Percentiles rank a stretch among this genome's conserved stretches.
phyloP scores from a whole-genome alignment of 768 basidiomycete genomes.

The Trametopsis cervina region DNA sequence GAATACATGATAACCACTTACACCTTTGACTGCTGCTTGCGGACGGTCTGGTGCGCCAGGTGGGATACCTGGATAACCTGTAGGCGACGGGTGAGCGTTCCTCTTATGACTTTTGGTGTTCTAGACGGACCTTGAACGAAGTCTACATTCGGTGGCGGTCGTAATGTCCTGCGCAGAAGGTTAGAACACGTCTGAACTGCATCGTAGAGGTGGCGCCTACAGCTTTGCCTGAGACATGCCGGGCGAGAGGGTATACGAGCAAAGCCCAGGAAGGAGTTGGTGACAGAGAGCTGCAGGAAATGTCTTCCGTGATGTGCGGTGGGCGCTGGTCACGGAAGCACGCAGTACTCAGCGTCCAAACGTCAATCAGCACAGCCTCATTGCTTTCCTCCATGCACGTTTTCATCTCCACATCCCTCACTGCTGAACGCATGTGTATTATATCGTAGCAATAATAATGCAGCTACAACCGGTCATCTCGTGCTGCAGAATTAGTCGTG shows the following conservation, averaged over 20 bases:
- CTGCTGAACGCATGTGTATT: no score
- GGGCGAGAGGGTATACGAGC: conserved; percentile 12
- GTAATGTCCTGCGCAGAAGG: conserved; percentile 51
- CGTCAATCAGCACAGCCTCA: not conserved
- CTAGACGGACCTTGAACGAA: conserved; percentile 66
- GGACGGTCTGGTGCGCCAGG: conserved; percentile 69
- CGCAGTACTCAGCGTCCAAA: not conserved
- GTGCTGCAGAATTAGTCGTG: no score
- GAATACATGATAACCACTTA: conserved; percentile 34
- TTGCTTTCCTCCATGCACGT: no score
- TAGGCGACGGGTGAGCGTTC: conserved; percentile 12
- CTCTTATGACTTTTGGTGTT: not conserved
- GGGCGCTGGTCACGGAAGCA: not conserved
- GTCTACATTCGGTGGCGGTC: conserved; percentile 84
- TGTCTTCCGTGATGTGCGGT: not conserved
- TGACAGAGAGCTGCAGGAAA: not conserved
- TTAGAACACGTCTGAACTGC: not conserved
- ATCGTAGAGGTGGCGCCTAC: conserved; percentile 16
- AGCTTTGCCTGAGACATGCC: conserved; percentile 15
- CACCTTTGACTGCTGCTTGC: conserved; percentile 81
- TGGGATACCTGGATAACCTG: conserved; percentile 85
- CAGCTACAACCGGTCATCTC: no score
- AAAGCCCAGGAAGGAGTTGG: not conserved
- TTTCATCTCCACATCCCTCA: no score
- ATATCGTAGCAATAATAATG: no score